These are phyloP conservation scores for Cordyceps cateniannulata DNA, from an alignment of 2,329 filamentous ascomycete species.

Conservation along the genomic window DNA sequence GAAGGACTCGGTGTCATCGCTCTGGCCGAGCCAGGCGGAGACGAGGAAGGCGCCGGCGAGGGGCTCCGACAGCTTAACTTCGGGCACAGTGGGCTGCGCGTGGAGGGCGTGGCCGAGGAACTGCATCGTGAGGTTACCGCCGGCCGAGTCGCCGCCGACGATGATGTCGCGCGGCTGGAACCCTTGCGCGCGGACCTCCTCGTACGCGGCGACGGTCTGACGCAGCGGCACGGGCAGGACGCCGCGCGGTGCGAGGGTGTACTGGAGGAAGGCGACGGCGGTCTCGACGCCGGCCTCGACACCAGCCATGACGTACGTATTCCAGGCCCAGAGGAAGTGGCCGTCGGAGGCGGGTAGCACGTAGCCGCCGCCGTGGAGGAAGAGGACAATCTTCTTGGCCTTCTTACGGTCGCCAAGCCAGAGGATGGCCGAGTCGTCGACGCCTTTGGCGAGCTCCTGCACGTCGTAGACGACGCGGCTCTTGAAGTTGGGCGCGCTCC, in stretches of 20 bases:
- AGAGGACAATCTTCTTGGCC: constrained; percentile 24
- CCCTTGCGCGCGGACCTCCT: constrained; percentile 24
- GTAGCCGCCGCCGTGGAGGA: constrained; percentile 25
- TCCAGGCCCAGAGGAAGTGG: constrained; percentile 24
- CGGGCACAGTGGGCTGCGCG: constrained; percentile 17
- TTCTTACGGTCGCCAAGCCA: constrained; percentile 23
- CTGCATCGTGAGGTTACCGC: constrained; percentile 26
- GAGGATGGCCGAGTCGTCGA: constrained; percentile 17
- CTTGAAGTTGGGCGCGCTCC: constrained; percentile 11
- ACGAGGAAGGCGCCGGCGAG: constrained; percentile 25
- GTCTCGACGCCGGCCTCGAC: constrained; percentile 19
- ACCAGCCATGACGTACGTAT: constrained; percentile 19
- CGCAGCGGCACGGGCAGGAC: constrained; percentile 26
- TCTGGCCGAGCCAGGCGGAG: constrained; percentile 21
- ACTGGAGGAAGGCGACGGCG: constrained; percentile 29
- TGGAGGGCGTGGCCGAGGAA: constrained; percentile 25
- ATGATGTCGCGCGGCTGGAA: constrained; percentile 25
- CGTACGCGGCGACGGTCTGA: constrained; percentile 26
- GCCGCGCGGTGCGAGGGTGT: constrained; percentile 25
- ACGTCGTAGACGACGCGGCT: constrained; percentile 16
- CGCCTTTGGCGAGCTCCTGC: constrained; percentile 15
- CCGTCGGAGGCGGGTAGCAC: constrained; percentile 17
- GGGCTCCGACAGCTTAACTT: constrained; percentile 18
- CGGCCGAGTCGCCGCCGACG: constrained; percentile 28
- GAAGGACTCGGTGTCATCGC: neutral